Percentiles rank a stretch among this genome's conserved stretches.
phyloP scores from a whole-genome alignment of 2,329 filamentous ascomycete genomes.

The Ascochyta viciae-villosae region DNA sequence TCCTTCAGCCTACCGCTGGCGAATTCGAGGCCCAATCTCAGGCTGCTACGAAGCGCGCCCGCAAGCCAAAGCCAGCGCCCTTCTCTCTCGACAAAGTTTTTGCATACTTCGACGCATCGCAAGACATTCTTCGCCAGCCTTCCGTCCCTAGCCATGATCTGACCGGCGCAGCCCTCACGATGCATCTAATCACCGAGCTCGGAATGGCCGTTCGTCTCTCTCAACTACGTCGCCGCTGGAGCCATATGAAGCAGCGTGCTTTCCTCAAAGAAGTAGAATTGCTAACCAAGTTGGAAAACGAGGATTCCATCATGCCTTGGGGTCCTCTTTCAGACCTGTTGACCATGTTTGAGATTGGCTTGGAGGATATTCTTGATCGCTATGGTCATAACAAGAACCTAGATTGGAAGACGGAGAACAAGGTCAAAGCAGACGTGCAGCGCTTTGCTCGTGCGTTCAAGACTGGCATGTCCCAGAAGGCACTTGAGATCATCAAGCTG shows the following conservation, averaged over 20 bases:
- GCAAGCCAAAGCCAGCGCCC: background rate
- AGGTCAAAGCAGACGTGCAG: background rate
- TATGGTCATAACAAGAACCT: background rate
- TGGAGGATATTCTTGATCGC: background rate
- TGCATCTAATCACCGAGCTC: background rate
- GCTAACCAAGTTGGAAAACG: background rate
- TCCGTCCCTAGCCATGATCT: background rate
- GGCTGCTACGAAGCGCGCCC: background rate
- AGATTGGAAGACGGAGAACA: background rate
- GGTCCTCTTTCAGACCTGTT: slow-evolving; percentile 1
- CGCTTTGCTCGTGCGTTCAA: background rate
- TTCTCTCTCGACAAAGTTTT: background rate
- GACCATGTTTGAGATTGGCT: background rate
- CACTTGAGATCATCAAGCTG: background rate
- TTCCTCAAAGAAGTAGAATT: background rate
- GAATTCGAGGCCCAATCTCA: background rate
- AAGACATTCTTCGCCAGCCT: slow-evolving; percentile 3
- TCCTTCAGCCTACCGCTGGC: background rate
- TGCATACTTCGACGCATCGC: background rate
- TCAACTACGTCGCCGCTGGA: background rate
- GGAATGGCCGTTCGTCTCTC: background rate
- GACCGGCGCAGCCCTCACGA: background rate
- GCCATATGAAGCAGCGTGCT: background rate
- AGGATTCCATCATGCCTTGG: background rate
- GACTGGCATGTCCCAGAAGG: background rate